A percentile compares a stretch with the other conserved stretches of the same genome.
phyloP scores from a whole-genome alignment of 2,329 filamentous ascomycete species.

The Mollisiaceae sp. region DNA sequence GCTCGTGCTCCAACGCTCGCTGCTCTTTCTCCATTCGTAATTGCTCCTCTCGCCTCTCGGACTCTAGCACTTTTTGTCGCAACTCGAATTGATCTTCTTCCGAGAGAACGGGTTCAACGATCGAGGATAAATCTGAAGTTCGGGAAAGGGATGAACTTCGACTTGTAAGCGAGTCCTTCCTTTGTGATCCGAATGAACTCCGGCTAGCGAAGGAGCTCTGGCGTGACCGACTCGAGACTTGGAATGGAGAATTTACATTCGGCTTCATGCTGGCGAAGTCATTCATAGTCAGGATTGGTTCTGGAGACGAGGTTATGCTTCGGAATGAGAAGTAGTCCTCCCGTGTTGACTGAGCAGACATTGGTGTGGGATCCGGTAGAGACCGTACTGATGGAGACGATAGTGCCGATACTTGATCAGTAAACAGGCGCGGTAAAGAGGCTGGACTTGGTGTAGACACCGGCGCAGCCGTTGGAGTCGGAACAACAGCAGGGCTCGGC shows the following conservation, averaged over 20 bases:
- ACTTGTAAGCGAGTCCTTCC: neutral
- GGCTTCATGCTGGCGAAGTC: neutral
- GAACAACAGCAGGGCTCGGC: neutral
- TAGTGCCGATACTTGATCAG: neutral
- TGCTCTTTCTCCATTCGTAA: slow-evolving; percentile 5
- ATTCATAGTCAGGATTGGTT: neutral
- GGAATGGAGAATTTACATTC: neutral
- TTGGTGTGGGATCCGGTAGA: neutral
- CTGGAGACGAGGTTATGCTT: neutral
- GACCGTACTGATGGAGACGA: neutral
- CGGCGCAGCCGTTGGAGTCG: neutral
- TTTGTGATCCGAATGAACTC: neutral
- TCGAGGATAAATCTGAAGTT: neutral
- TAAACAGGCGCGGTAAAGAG: neutral
- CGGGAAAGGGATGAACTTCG: neutral
- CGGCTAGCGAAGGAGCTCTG: neutral
- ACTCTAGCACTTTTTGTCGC: neutral
- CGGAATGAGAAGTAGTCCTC: neutral
- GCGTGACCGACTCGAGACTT: neutral
- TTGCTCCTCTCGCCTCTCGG: slow-evolving; percentile 18
- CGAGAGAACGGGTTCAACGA: neutral
- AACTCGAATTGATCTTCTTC: neutral
- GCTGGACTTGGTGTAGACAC: neutral
- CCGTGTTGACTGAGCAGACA: neutral
- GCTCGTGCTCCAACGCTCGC: slow-evolving; percentile 2